Base-by-base conservation (phyloP, 345 rosid species). In the Boechera stricta region DNA sequence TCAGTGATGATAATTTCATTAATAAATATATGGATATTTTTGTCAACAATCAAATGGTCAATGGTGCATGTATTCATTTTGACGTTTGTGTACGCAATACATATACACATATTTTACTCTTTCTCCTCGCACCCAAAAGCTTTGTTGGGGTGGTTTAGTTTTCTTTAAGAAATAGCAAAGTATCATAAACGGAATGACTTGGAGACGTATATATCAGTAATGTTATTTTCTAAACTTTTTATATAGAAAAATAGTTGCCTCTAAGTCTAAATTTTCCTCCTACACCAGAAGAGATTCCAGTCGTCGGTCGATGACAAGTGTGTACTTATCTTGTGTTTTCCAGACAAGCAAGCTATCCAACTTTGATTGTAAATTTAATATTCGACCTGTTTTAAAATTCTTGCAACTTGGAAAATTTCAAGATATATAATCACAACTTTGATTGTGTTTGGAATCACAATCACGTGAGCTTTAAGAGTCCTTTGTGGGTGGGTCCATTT, bases 11-110 rank as follows among this genome's bases (percentile, higher is more conserved):
- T 13, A 4, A 35, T 52, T 11, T 21, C 12, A 21, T 59, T 59
- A 4, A 4, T 36, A 9, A 21, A 21, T 21, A 21, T 21, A 21
- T 21, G 24, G 24, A 21, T 21, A 21, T 21, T 21, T 21, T 21
- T 60, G 68, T 35, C n/a, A 48, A 39, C 29, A 3, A 33, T 47
- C 2, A 59, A 38, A 12, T 42, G 62, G 29, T 28, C 2, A 21
- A 21, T 21, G 1, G 32, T 74, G 65, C 64, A 66, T 74, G 72
- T 74, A 35, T 35, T 56, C 48, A 66, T 42, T 33, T 73, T 44
- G 39, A 65, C 41, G 26, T 55, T 55, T 65, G 65, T 55, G 58
- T 74, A 74, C 78, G 72, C 72, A 45, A 74, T 56, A 35, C 73
- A 58, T 63, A 28, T 21, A 16, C 33, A 29, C 53, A 63, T 53